These are phyloP conservation scores for Hypomontagnella monticulosa DNA, from an alignment of 495 filamentous ascomycete species.

Conservation along the genomic window DNA sequence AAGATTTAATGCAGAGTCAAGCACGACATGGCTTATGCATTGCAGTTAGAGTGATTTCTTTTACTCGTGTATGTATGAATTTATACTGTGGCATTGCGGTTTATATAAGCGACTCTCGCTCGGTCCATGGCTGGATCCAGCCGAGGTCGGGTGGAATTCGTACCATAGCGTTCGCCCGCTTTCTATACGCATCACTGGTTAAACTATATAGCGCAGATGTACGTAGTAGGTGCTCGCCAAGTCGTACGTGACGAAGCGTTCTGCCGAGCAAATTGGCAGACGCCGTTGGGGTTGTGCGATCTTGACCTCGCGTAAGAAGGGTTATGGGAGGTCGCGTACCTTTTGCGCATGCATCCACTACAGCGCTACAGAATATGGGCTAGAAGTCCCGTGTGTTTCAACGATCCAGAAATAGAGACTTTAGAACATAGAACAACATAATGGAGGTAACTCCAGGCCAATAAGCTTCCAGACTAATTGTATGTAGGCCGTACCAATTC, in stretches of 20 bases:
- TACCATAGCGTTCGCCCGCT: slow-evolving; percentile 3
- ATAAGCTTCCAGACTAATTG: slow-evolving; percentile 9
- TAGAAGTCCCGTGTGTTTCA: slow-evolving; percentile 23
- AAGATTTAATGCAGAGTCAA: slow-evolving; percentile 2
- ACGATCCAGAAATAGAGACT: slow-evolving; percentile 11
- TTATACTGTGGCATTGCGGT: too few relatives aligned
- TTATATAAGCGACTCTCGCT: neutral
- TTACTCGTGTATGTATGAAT: too few relatives aligned
- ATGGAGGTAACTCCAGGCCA: slow-evolving; percentile 16
- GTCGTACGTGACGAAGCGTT: slow-evolving; percentile 35
- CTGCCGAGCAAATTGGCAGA: slow-evolving; percentile 35
- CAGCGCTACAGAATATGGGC: slow-evolving; percentile 18
- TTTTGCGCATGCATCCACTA: slow-evolving; percentile 16
- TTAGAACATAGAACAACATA: slow-evolving; percentile 1
- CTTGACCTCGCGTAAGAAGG: slow-evolving; percentile 23
- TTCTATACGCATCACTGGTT: slow-evolving; percentile 13
- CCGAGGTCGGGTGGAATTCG: neutral
- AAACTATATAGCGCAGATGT: neutral
- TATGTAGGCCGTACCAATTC: slow-evolving; percentile 14
- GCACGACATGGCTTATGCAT: neutral
- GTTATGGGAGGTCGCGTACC: slow-evolving; percentile 19
- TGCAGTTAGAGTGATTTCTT: too few relatives aligned
- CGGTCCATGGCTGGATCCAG: slow-evolving; percentile 10
- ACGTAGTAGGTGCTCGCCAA: slow-evolving; percentile 7
- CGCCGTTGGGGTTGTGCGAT: slow-evolving; percentile 33